Evolutionary conservation across 768 basidiomycete species (phyloP), one percentile per base, ranked within the genome.

Genomic region (Sporobolomyces roseus): DNA sequence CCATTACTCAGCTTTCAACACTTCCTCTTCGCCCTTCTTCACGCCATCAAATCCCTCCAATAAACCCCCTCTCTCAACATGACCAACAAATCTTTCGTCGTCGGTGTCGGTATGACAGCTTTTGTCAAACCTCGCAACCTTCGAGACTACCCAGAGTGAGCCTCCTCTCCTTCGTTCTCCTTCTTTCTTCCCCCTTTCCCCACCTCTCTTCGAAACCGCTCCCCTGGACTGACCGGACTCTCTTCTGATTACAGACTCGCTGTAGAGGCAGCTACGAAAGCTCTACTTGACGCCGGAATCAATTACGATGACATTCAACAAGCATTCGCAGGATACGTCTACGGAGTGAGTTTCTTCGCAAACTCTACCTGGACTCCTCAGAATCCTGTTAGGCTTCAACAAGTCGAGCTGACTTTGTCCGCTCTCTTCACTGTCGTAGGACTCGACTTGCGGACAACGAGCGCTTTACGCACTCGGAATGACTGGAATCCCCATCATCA

Each of bases 271-370:
- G 84, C 88, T 1, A 90, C 89, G 1, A 92, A 93, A 74, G 90
- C 91, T 0, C 82, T 92, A 29, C 83, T 92, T 21, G 91, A 93
- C 74, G 90, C 90, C 71, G 90, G 90, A n/a, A 84, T 92, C 68
- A 90, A 84, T 10, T 92, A 93, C 74, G 90, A 92, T 75, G 80
- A 79, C 1, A 77, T 92, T 33, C 82, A 91, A 78, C 84, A 82
- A 25, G 91, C 89, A 0, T 87, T 81, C 70, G 90, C 87, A 8
- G 89, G 89, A 17, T 89, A 85, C 45, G 87, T 86, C 77, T 90
- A 87, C 27, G 70, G 70, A 3, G 61, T 68, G 32, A 49, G 64
- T n/a, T 17, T 14, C n/a, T n/a, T n/a, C n/a, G n/a, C n/a, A n/a
- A n/a, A n/a, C n/a, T n/a, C n/a, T n/a, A n/a, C n/a, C n/a, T n/a